Conservation (phyloP, 1,284 basidiomycete genomes). For the Irpex sp. region DNA sequence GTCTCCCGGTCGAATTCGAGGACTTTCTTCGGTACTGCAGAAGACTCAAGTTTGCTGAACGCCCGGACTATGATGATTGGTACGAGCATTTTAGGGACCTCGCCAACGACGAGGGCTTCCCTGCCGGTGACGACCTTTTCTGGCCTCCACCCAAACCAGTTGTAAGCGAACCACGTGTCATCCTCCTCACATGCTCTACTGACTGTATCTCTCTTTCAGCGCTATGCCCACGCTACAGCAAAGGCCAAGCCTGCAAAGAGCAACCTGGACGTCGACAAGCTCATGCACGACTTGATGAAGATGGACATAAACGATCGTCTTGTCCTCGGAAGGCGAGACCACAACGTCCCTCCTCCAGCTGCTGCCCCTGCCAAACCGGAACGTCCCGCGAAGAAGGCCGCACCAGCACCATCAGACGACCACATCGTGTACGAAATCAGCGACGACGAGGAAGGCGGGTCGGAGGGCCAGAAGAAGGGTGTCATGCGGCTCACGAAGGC, state of each 20-base stretch:
- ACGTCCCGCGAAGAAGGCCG: slow-evolving; percentile 8
- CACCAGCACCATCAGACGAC: slow-evolving; percentile 17
- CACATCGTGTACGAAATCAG: slow-evolving; percentile 45
- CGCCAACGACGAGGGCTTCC: slow-evolving; percentile 54
- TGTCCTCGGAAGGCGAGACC: slow-evolving; percentile 40
- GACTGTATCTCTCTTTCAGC: slow-evolving; percentile 12
- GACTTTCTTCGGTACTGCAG: slow-evolving; percentile 71
- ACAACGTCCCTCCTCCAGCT: slow-evolving; percentile 1
- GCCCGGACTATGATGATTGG: slow-evolving; percentile 65
- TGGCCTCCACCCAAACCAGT: slow-evolving; percentile 58
- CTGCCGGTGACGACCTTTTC: slow-evolving; percentile 54
- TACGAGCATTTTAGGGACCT: slow-evolving; percentile 55
- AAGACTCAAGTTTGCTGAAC: slow-evolving; percentile 59
- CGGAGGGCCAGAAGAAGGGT: slow-evolving; percentile 23
- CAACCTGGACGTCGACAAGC: slow-evolving; percentile 42
- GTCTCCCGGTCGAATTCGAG: slow-evolving; percentile 67
- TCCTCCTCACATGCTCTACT: neutral
- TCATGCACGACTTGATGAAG: slow-evolving; percentile 55
- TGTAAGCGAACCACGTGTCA: slow-evolving; percentile 15
- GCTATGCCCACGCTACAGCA: slow-evolving; percentile 2
- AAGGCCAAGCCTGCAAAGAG: neutral
- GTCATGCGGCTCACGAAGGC: slow-evolving; percentile 47
- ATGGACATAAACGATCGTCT: slow-evolving; percentile 48
- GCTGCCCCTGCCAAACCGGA: neutral
- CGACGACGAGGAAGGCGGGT: slow-evolving; percentile 39